phyloP scores from a whole-genome alignment of 768 basidiomycete species.

The Ephemerocybe angulata region DNA sequence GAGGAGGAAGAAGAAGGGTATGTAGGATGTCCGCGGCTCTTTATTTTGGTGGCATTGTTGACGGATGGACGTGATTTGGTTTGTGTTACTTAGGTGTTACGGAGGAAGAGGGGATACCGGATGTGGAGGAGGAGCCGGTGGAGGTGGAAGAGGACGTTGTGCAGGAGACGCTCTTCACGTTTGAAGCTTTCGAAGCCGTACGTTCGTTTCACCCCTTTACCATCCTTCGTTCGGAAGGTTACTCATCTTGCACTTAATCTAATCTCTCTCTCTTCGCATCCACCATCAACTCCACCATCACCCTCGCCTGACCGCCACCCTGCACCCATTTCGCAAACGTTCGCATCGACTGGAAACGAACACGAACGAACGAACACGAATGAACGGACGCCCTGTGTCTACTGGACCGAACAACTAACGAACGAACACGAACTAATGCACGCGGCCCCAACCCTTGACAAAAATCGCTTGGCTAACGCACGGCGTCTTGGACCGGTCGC shows the following conservation, averaged over 20 bases:
- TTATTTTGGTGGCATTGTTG: slow-evolving; percentile 7
- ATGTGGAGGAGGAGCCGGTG: slow-evolving; percentile 58
- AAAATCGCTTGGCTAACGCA: no score
- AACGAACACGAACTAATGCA: no score
- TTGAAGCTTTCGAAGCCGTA: slow-evolving; percentile 88
- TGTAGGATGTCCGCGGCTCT: no score
- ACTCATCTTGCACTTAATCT: slow-evolving; percentile 2
- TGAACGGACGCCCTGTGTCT: no score
- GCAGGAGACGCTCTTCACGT: slow-evolving; percentile 85
- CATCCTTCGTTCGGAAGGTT: background rate
- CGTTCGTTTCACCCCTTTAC: slow-evolving; percentile 22
- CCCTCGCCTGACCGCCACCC: background rate
- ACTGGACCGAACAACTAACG: no score
- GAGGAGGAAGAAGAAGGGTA: slow-evolving; percentile 42
- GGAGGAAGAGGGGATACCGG: slow-evolving; percentile 63
- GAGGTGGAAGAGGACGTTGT: slow-evolving; percentile 63
- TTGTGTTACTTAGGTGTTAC: slow-evolving; percentile 30
- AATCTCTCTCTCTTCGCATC: no score
- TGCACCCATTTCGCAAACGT: no score
- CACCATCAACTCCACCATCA: no score
- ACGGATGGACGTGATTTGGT: background rate
- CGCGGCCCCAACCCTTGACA: no score
- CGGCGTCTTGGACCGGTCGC: no score
- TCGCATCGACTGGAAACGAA: no score
- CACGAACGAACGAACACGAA: no score